These are phyloP conservation scores for Arthroderma uncinatum DNA, from an alignment of 2,329 filamentous ascomycete species.

Conservation along the genomic window DNA sequence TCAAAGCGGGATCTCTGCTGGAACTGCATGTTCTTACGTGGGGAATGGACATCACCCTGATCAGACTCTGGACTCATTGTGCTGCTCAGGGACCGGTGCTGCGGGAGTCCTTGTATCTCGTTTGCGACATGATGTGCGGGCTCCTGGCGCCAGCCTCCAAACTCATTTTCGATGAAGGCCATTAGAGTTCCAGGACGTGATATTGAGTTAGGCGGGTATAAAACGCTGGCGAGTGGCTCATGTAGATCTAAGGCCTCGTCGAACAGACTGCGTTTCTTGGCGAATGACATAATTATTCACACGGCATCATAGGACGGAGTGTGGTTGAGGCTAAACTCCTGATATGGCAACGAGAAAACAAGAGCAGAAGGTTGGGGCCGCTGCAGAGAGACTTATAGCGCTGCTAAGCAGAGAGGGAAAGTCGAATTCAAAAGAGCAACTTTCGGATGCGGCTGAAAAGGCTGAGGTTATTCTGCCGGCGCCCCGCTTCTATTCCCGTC, in stretches of 20 bases:
- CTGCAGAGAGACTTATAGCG: too few relatives aligned
- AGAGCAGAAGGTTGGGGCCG: too few relatives aligned
- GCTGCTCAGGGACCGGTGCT: background rate
- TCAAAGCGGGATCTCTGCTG: background rate
- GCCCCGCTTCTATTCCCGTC: too few relatives aligned
- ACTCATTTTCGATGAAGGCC: background rate
- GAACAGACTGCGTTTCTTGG: background rate
- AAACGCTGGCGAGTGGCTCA: background rate
- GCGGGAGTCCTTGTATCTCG: background rate
- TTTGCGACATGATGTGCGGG: background rate
- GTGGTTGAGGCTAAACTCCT: background rate
- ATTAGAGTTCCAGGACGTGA: background rate
- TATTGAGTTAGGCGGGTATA: background rate
- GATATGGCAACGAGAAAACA: too few relatives aligned
- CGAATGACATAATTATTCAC: background rate
- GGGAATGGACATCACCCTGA: background rate
- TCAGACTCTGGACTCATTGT: background rate
- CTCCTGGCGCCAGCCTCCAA: background rate
- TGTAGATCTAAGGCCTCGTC: background rate
- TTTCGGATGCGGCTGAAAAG: too few relatives aligned
- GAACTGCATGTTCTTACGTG: background rate
- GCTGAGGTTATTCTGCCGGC: too few relatives aligned
- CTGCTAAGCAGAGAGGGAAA: too few relatives aligned
- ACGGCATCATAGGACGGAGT: background rate
- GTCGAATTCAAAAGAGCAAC: too few relatives aligned